Conservation (phyloP, 768 basidiomycete genomes). For the Leucocoprinus birnbaumii region DNA sequence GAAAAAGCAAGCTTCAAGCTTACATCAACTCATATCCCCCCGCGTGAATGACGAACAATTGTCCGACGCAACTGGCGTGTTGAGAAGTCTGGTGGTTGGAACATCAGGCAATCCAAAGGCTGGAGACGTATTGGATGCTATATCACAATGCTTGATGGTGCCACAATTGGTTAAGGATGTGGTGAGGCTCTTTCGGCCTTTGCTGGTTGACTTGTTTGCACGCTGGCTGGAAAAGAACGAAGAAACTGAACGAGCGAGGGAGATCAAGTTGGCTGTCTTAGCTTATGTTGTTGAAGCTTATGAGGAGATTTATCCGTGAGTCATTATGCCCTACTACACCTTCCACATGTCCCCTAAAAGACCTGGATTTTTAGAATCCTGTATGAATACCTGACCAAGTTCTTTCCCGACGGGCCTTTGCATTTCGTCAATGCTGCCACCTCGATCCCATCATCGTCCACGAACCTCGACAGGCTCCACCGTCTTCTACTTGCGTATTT, state of each 20-base stretch:
- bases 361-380: slow-evolving; percentile 59
- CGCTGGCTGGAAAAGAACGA: slow-evolving; percentile 66
- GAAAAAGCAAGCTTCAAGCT: slow-evolving; percentile 43
- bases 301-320: slow-evolving; percentile 72
- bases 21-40: slow-evolving; percentile 44
- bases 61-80: not conserved
- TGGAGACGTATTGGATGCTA: not conserved
- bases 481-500: slow-evolving; percentile 75
- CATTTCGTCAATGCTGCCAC: slow-evolving; percentile 32
- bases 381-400: slow-evolving; percentile 42
- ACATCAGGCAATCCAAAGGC: not conserved
- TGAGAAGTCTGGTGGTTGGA: not conserved
- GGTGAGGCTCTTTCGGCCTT: slow-evolving; percentile 67
- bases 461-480: slow-evolving; percentile 54
- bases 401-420: slow-evolving; percentile 54
- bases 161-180: slow-evolving; percentile 30
- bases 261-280: slow-evolving; percentile 50
- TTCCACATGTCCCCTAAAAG: too few species aligned
- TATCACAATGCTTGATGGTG: slow-evolving; percentile 7
- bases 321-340: slow-evolving; percentile 16
- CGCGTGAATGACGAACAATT: slow-evolving; percentile 11
- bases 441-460: slow-evolving; percentile 23
- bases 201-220: slow-evolving; percentile 77
- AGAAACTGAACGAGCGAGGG: slow-evolving; percentile 47
- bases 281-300: slow-evolving; percentile 64